Evolutionary conservation across 2,329 filamentous ascomycete genomes (phyloP).

Genomic region (Intubia oerlemansii): DNA sequence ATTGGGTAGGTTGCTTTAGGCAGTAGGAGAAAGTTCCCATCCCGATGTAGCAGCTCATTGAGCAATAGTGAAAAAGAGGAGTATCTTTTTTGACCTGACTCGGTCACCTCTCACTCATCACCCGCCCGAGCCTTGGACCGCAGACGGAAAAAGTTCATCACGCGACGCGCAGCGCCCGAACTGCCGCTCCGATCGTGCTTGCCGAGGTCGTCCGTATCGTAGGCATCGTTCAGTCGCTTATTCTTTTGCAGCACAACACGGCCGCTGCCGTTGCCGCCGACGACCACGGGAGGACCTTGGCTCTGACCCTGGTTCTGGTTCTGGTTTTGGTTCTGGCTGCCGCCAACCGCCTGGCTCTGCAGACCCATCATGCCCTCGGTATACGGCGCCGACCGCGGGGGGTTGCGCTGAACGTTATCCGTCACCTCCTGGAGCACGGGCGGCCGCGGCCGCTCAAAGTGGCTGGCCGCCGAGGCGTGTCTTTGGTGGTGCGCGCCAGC

Average conservation of each 20-base stretch:
- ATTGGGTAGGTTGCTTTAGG: no score
- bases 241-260: conserved; percentile 55
- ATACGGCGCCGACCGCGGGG: conserved; percentile 21
- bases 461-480: conserved; percentile 3
- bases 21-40: no score
- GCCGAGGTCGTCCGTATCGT: conserved; percentile 49
- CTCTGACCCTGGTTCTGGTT: no score
- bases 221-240: conserved; percentile 76
- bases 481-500: conserved; percentile 10
- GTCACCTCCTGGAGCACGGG: conserved; percentile 14
- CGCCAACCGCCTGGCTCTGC: conserved; percentile 18
- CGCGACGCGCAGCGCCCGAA: conserved; percentile 68
- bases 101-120: conserved; percentile 27
- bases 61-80: no score
- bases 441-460: conserved; percentile 1
- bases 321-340: no score
- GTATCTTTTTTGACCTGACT: no score
- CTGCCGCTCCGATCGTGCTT: conserved; percentile 52
- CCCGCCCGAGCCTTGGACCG: conserved; percentile 54
- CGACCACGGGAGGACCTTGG: no score
- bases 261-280: conserved; percentile 12
- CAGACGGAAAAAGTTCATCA: conserved; percentile 96
- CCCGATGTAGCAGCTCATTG: no score
- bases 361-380: conserved; percentile 11
- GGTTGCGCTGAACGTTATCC: conserved; percentile 20